phyloP scores from a whole-genome alignment of 768 basidiomycete genomes.

The Lactarius sp. region DNA sequence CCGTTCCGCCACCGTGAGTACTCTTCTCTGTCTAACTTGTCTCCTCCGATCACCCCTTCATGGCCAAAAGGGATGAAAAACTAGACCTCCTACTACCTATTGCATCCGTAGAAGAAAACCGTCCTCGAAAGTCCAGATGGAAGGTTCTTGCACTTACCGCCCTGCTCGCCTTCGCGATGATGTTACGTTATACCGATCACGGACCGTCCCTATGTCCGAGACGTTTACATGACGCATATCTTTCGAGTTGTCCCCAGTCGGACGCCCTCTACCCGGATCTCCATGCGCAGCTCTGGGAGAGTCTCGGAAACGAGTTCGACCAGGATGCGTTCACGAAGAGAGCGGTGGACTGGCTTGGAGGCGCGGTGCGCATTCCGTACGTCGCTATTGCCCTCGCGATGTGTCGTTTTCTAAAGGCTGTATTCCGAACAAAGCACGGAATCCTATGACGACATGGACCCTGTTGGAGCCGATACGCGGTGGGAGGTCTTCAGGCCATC shows the following conservation, averaged over 20 bases:
- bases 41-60: not conserved
- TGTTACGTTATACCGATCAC: not conserved
- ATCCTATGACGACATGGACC: constrained; percentile 45
- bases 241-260: constrained; percentile 27
- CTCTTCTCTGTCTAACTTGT: too few relatives aligned
- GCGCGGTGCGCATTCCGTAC: constrained; percentile 39
- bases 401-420: not conserved
- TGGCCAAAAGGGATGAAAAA: not conserved
- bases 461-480: constrained; percentile 44
- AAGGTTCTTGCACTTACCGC: not conserved
- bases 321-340: constrained; percentile 34
- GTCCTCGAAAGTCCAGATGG: not conserved
- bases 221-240: not conserved
- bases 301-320: constrained; percentile 30
- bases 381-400: constrained; percentile 21
- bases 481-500: constrained; percentile 39
- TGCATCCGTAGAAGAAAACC: not conserved
- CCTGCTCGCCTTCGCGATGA: not conserved
- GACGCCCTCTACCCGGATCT: constrained; percentile 31
- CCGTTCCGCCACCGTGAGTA: too few relatives aligned
- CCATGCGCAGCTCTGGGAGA: constrained; percentile 32
- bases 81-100: not conserved
- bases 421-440: constrained; percentile 40
- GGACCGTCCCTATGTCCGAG: not conserved
- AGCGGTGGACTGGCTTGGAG: constrained; percentile 37